Base-by-base conservation (phyloP, 495 filamentous ascomycete genomes). In the Neurospora sublineolata region DNA sequence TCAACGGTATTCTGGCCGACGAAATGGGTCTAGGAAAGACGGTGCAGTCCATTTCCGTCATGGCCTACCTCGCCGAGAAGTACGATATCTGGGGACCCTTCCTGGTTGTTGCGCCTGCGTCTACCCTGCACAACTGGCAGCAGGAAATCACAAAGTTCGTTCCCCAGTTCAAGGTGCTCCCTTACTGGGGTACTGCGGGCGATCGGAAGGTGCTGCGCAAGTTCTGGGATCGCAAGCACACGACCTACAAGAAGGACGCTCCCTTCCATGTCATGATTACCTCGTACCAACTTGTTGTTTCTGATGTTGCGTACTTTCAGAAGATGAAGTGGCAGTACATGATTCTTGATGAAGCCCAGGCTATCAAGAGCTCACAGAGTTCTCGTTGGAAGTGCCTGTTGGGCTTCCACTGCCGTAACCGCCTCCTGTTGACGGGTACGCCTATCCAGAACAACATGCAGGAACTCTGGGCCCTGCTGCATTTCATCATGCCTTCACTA, bases 371-470 rank as follows among this genome's bases (percentile, higher is more conserved):
- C 69, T 97, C 96, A 16, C 88, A 91, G 75, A 97, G 94, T 82
- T 96, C 94, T 5, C 89, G 95, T 76, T 99, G 95, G 95, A 99
- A 98, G 86, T 92, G 90, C 74, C 81, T 99, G 73, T 85, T 99
- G 23, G 92, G 93, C 18, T 97, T 98, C 84, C 91, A 93, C 78
- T 99, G 94, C 81, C 92, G 95, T 52, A 99, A 99, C 81, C 91
- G 95, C 72, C 88, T 99, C 10, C 84, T 99, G 46, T 88, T 99
- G 30, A 99, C 95, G 1, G 95, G 95, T 83, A 99, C 95, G 9
- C 95, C 95, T 3, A 99, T 99, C 77, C 95, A 99, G 81, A 99
- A 99, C 82, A 98, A 97, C 84, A 99, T 99, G 95, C 95, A 99
- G 80, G 95, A 99, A 82, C 83, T 99, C 68, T 99, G 95, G 95